Evolutionary conservation across 306 rosid species (phyloP).

Genomic region (Parietaria judaica): DNA sequence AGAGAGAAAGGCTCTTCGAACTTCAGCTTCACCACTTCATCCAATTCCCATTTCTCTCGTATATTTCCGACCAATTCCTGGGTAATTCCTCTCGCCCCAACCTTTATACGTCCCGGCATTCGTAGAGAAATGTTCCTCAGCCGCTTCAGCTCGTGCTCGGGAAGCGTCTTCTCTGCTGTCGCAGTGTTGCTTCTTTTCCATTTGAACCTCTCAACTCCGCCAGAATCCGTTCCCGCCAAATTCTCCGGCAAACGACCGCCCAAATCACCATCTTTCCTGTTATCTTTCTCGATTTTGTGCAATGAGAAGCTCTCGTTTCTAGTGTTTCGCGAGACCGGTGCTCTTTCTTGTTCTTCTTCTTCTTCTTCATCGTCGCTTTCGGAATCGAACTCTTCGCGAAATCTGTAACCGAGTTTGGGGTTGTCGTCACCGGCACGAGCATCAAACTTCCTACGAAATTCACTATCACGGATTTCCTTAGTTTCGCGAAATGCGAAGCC

Average conservation of each 20-base stretch:
- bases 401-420: not conserved
- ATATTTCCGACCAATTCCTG: conserved; percentile 58
- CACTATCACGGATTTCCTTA: conserved; percentile 19
- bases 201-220: conserved; percentile 22
- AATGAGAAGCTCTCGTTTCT: not conserved
- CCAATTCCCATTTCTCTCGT: conserved; percentile 58
- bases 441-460: not conserved
- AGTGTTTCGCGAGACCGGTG: not conserved
- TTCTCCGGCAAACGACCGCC: conserved; percentile 18
- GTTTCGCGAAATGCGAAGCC: not conserved
- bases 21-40: conserved; percentile 80
- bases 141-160: conserved; percentile 74
- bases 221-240: conserved; percentile 16
- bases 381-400: not conserved
- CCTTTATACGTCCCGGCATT: conserved; percentile 63
- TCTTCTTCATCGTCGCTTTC: not conserved
- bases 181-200: conserved; percentile 43
- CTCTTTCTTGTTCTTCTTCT: too few relatives aligned
- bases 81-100: conserved; percentile 68
- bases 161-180: conserved; percentile 53
- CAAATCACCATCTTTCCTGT: conserved; percentile 3
- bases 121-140: conserved; percentile 75
- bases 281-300: not conserved
- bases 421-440: not conserved
- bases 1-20: conserved; percentile 61